These are phyloP conservation scores for Helicocarpus griseus DNA, from an alignment of 2,329 filamentous ascomycete species.

Conservation along the genomic window DNA sequence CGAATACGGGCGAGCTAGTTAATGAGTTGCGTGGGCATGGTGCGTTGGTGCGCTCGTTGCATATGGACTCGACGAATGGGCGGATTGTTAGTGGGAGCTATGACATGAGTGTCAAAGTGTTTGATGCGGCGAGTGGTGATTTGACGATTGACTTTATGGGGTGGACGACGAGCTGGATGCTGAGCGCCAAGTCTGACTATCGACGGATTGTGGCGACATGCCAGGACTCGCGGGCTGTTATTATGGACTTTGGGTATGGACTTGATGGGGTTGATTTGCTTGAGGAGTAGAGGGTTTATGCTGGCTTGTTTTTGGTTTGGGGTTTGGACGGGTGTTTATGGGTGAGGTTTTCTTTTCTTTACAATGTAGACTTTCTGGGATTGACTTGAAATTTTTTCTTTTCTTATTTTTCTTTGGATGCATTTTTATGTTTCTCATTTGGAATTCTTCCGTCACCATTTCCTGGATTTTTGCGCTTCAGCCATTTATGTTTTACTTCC, in stretches of 20 bases:
- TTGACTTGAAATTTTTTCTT: not conserved
- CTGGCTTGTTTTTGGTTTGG: no score
- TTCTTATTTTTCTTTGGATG: conserved; percentile 7
- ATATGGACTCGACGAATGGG: conserved; percentile 78
- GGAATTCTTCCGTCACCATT: no score
- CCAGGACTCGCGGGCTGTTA: conserved; percentile 82
- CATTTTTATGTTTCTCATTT: conserved; percentile 11
- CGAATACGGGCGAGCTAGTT: conserved; percentile 75
- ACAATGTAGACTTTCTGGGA: no score
- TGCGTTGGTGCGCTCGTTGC: conserved; percentile 77
- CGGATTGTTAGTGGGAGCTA: conserved; percentile 88
- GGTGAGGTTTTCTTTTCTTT: not conserved
- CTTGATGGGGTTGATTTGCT: conserved; percentile 42
- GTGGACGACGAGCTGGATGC: conserved; percentile 94
- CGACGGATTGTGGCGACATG: conserved; percentile 88
- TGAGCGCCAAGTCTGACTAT: conserved; percentile 93
- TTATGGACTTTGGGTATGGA: conserved; percentile 76
- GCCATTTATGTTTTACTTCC: no score
- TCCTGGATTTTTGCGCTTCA: no score
- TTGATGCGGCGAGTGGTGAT: conserved; percentile 71
- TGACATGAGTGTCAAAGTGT: conserved; percentile 91
- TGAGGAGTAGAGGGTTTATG: conserved; percentile 31
- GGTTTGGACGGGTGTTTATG: not conserved
- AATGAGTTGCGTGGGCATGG: conserved; percentile 74
- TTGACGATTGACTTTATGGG: conserved; percentile 78